phyloP scores from a whole-genome alignment of 805 yeast species.

The Wickerhamomyces canadensis region DNA sequence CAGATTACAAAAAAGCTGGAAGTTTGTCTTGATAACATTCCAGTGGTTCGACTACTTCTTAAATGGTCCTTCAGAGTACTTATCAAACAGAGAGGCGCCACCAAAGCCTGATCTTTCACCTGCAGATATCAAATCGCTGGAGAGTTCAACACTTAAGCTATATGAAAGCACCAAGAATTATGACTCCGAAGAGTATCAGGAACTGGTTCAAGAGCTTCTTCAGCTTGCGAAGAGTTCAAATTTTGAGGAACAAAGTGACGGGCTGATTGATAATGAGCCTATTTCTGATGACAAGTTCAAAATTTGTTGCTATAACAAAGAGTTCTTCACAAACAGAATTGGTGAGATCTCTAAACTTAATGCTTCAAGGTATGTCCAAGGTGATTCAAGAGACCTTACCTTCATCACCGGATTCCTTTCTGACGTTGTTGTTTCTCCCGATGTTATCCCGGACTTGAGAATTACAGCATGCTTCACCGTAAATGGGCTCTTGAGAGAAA shows the following conservation, averaged over 20 bases:
- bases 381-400: conserved; percentile 42
- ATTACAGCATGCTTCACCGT: conserved; percentile 45
- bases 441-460: conserved; percentile 38
- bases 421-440: conserved; percentile 38
- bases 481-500: conserved; percentile 39
- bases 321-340: conserved; percentile 49
- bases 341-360: conserved; percentile 48
- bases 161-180: conserved; percentile 57
- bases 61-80: conserved; percentile 48
- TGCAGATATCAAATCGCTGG: conserved; percentile 47
- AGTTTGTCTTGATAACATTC: conserved; percentile 49
- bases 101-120: conserved; percentile 36
- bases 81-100: conserved; percentile 35
- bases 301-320: conserved; percentile 48
- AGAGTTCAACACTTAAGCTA: conserved; percentile 51
- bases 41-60: conserved; percentile 75
- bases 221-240: conserved; percentile 31
- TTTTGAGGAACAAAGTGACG: conserved; percentile 3
- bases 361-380: conserved; percentile 40
- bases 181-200: conserved; percentile 42
- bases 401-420: conserved; percentile 41
- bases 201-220: conserved; percentile 42
- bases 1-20: conserved; percentile 64
- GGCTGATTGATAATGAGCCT: conserved; percentile 18
- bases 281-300: conserved; percentile 16